Conservation (phyloP, 1,284 basidiomycete genomes). For the Tylopilus microsporus region DNA sequence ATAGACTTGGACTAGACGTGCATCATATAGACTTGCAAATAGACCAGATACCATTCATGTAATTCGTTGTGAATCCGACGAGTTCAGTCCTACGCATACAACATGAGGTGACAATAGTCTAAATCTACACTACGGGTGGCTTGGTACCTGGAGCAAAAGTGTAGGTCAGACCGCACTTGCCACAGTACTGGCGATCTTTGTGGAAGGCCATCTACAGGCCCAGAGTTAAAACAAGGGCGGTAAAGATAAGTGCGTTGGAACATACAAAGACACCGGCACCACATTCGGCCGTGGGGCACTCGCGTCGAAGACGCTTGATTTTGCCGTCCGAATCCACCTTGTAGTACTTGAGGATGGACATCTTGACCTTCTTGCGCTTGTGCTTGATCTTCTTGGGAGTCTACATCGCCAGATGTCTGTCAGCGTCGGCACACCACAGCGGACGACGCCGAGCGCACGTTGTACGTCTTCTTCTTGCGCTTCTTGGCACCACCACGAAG, state of each 20-base stretch:
- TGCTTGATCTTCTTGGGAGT: slow-evolving; percentile 99
- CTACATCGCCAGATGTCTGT: slow-evolving; percentile 36
- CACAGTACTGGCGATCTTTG: slow-evolving; percentile 92
- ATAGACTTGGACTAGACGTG: slow-evolving; percentile 6
- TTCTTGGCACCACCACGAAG: slow-evolving; percentile 98
- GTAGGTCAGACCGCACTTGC: slow-evolving; percentile 91
- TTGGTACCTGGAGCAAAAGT: slow-evolving; percentile 79
- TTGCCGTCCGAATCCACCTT: slow-evolving; percentile 99
- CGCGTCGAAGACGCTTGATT: slow-evolving; percentile 97
- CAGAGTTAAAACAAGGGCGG: background rate
- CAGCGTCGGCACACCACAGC: slow-evolving; percentile 6
- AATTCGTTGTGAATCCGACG: background rate
- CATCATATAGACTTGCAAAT: background rate
- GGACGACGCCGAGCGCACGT: slow-evolving; percentile 41
- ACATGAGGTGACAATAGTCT: slow-evolving; percentile 7
- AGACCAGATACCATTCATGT: background rate
- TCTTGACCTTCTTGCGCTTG: slow-evolving; percentile 99
- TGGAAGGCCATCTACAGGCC: slow-evolving; percentile 81
- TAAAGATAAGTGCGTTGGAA: slow-evolving; percentile 11
- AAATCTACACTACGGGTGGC: slow-evolving; percentile 57
- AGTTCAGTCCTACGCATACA: slow-evolving; percentile 10
- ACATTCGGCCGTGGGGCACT: slow-evolving; percentile 88
- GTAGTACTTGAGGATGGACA: slow-evolving; percentile 99
- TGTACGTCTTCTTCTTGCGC: slow-evolving; percentile 99
- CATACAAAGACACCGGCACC: slow-evolving; percentile 93